Percentiles rank a stretch among this genome's conserved stretches.
Evolutionary conservation across 1,284 basidiomycete species (phyloP).

Genomic region (Farysia itapuensis): DNA sequence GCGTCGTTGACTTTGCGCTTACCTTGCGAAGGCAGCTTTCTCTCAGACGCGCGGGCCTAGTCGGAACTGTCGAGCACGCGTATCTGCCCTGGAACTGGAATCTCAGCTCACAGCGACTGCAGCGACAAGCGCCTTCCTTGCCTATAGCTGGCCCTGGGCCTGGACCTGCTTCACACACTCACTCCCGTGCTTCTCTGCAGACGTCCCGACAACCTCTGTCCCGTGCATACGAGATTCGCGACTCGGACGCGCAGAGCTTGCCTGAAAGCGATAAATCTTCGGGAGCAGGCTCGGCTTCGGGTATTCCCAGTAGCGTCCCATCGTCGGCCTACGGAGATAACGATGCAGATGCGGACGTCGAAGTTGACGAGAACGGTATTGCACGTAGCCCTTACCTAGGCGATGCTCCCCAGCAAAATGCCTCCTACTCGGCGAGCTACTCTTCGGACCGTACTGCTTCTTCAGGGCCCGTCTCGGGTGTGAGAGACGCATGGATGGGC

Average conservation of each 20-base stretch:
- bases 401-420: conserved; percentile 4
- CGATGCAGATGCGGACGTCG: conserved; percentile 27
- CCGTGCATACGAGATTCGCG: conserved; percentile 21
- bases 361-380: conserved; percentile 3
- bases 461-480: background rate
- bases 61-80: conserved; percentile 35
- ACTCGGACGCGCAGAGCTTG: conserved; percentile 28
- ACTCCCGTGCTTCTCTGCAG: conserved; percentile 31
- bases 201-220: conserved; percentile 6
- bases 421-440: conserved; percentile 2
- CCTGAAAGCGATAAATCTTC: conserved; percentile 34
- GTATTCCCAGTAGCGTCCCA: conserved; percentile 42
- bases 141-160: conserved; percentile 35
- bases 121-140: conserved; percentile 1
- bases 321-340: conserved; percentile 36
- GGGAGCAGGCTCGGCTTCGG: conserved; percentile 22
- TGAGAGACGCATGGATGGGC: conserved; percentile 9
- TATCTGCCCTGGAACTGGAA: conserved; percentile 30
- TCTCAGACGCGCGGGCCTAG: conserved; percentile 20
- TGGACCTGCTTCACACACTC: conserved; percentile 34
- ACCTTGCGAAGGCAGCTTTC: conserved; percentile 28
- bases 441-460: background rate
- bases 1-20: conserved; percentile 28
- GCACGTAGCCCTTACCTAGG: conserved; percentile 31
- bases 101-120: conserved; percentile 1